Base-by-base conservation (phyloP, 2,329 filamentous ascomycete species). In the Apiospora pterosperma region DNA sequence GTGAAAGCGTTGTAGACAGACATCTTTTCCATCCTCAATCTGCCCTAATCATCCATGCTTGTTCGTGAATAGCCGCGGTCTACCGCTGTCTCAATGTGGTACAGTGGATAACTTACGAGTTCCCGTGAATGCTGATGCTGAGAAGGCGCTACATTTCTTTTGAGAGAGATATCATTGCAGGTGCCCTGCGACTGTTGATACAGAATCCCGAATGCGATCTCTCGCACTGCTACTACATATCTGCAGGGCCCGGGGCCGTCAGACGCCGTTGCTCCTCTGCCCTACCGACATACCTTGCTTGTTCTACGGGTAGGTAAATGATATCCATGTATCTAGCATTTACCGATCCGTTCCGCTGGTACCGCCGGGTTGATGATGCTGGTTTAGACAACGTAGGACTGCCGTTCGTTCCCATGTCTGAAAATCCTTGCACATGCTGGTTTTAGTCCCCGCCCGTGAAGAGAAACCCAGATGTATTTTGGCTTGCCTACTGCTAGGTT, bases 341-440 rank as follows among this genome's bases (percentile, higher is more conserved):
- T 55, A 55, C 48, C 48, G 48, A 55, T 55, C 48, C 48, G 48
- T 55, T 55, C 48, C 48, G 48, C 48, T 34, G 48, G 48, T 34
- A 55, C 48, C 48, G 48, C 48, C 48, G 48, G 48, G 48, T 55
- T 55, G 48, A 34, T 55, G 48, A 55, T 55, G 48, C 48, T 55
- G 48, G 48, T 55, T 55, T 55, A 34, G 48, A 55, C 48, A 28
- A 55, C 28, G 48, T 55, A 55, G 48, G 48, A 55, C 48, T 55
- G 48, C 48, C 48, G 48, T 55, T 55, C 25, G 25, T 55, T 34
- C 28, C 48, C 28, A 55, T 55, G 48, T 34, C 48, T 55, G 34
- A 34, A 28, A 55, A 55, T 34, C 48, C 48, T 55, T 55, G 48
- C 48, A 55, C 48, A 31, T 55, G 34, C 48, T 28, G 48, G 28